A percentile compares a stretch with the other conserved stretches of the same genome.
These are phyloP conservation scores for Pistacia integerrima DNA, from an alignment of 345 rosid species.

Conservation along the genomic window DNA sequence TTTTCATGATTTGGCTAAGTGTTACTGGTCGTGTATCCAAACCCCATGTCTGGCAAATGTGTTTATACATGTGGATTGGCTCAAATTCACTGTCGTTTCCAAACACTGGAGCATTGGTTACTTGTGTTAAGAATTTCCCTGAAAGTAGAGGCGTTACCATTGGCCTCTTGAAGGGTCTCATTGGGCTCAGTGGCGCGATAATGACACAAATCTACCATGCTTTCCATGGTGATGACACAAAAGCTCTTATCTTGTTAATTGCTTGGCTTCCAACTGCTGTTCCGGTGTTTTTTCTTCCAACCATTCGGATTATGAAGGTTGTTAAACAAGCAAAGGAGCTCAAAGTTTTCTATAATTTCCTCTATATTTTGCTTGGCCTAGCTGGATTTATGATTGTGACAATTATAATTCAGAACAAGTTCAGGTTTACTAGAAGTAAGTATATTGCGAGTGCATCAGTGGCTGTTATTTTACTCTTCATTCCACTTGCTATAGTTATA, in stretches of 20 bases:
- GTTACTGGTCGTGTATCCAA: constrained; percentile 39
- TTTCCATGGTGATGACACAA: constrained; percentile 43
- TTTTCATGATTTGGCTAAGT: constrained; percentile 53
- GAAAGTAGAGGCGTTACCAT: constrained; percentile 52
- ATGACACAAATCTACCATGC: constrained; percentile 51
- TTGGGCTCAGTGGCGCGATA: constrained; percentile 62
- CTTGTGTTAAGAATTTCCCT: constrained; percentile 64
- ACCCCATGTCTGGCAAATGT: constrained; percentile 60
- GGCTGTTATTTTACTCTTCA: constrained; percentile 34
- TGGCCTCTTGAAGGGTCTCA: constrained; percentile 56
- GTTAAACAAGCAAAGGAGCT: constrained; percentile 36
- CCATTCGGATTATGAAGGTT: constrained; percentile 42
- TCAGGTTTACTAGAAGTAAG: constrained; percentile 35
- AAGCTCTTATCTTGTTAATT: constrained; percentile 43
- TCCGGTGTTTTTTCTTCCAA: constrained; percentile 41
- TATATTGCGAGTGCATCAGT: constrained; percentile 42
- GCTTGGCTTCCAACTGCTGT: constrained; percentile 56
- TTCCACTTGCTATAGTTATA: constrained; percentile 42
- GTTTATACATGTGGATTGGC: constrained; percentile 49
- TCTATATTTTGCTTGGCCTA: constrained; percentile 48
- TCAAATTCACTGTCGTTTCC: constrained; percentile 62
- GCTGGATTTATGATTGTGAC: constrained; percentile 51
- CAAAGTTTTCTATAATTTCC: constrained; percentile 45
- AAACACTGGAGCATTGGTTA: constrained; percentile 52
- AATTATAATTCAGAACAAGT: constrained; percentile 40